These are phyloP conservation scores for Penicillium psychrosexuale DNA, from an alignment of 2,329 filamentous ascomycete species.

Conservation along the genomic window DNA sequence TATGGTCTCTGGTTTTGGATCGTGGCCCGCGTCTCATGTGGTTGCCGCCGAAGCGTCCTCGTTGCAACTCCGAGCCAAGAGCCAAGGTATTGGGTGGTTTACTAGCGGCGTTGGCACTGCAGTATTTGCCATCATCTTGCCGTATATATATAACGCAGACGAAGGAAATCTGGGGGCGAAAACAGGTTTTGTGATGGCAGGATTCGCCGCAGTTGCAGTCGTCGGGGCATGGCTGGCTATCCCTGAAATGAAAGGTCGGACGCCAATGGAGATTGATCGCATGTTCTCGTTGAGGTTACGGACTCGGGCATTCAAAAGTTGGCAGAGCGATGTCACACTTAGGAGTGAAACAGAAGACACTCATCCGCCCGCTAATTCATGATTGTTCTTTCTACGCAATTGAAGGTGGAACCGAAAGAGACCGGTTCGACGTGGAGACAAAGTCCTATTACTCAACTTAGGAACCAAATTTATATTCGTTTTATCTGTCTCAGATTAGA, in stretches of 20 bases:
- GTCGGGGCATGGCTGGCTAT: slow-evolving; percentile 45
- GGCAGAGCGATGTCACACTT: slow-evolving; percentile 9
- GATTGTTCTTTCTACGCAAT: background rate
- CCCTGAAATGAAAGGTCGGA: slow-evolving; percentile 53
- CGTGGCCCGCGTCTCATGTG: slow-evolving; percentile 34
- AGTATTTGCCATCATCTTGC: slow-evolving; percentile 46
- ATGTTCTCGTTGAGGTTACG: slow-evolving; percentile 26
- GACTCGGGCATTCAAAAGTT: slow-evolving; percentile 14
- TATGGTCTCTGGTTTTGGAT: slow-evolving; percentile 35
- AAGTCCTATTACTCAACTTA: background rate
- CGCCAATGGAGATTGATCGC: slow-evolving; percentile 47
- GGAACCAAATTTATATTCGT: background rate
- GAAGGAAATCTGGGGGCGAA: slow-evolving; percentile 16
- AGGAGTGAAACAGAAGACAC: background rate
- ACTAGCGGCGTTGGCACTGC: slow-evolving; percentile 39
- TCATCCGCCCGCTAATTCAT: background rate
- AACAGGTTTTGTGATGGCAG: slow-evolving; percentile 21
- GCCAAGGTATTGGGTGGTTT: slow-evolving; percentile 41
- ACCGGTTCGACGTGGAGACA: background rate
- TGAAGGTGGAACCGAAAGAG: too few relatives aligned
- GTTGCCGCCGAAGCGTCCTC: slow-evolving; percentile 32
- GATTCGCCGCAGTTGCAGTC: slow-evolving; percentile 13
- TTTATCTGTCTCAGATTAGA: background rate
- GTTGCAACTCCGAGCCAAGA: slow-evolving; percentile 33
- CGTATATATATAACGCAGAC: slow-evolving; percentile 46